These are phyloP conservation scores for Hypocrella siamensis DNA, from an alignment of 2,329 filamentous ascomycete genomes.

Conservation along the genomic window DNA sequence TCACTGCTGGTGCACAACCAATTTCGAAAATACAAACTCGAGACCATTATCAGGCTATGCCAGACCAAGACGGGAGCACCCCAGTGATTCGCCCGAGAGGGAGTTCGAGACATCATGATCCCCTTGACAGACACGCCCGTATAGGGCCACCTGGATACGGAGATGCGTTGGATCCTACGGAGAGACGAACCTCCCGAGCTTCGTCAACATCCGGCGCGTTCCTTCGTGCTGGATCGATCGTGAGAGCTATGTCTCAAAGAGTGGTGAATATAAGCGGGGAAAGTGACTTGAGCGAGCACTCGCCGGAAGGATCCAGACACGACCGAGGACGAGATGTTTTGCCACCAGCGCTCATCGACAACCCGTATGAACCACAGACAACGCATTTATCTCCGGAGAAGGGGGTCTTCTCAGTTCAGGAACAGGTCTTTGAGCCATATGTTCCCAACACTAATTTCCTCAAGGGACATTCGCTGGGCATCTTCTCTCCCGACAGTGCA, in stretches of 20 bases:
- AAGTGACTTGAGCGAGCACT: conserved; percentile 64
- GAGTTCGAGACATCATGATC: too few species aligned
- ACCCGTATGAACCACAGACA: conserved; percentile 35
- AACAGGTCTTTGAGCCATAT: conserved; percentile 2
- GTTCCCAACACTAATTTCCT: conserved; percentile 48
- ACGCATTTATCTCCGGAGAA: conserved; percentile 31
- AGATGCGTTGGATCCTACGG: conserved; percentile 34
- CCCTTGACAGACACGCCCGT: conserved; percentile 13
- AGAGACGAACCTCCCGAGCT: conserved; percentile 41
- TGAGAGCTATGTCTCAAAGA: conserved; percentile 84
- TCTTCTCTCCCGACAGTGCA: conserved; percentile 66
- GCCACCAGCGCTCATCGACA: conserved; percentile 25
- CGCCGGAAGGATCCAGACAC: conserved; percentile 27
- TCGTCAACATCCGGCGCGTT: conserved; percentile 49
- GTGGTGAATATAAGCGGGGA: conserved; percentile 97
- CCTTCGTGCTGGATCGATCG: conserved; percentile 56
- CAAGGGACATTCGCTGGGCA: conserved; percentile 68
- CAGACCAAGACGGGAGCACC: conserved; percentile 39
- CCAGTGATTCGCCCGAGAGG: too few species aligned
- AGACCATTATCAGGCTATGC: conserved; percentile 42
- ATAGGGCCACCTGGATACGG: conserved; percentile 41
- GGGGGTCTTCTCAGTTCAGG: conserved; percentile 8
- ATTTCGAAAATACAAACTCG: conserved; percentile 38
- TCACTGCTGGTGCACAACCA: conserved; percentile 39
- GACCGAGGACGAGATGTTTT: conserved; percentile 11